phyloP scores from a whole-genome alignment of 2,329 filamentous ascomycete species.

The Fusarium metavorans region DNA sequence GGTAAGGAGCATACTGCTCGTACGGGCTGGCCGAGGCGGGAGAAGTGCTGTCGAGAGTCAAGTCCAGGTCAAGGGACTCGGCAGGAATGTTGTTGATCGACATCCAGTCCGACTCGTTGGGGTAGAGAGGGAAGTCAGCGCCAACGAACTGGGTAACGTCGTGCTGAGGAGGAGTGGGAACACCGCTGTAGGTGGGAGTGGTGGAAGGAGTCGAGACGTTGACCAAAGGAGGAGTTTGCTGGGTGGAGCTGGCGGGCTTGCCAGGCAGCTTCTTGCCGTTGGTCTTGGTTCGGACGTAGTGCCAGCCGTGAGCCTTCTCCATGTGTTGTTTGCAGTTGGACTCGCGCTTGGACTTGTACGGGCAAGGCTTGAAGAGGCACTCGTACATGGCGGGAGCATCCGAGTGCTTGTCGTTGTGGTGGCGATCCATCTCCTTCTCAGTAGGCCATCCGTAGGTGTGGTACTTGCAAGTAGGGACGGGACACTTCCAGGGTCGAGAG shows the following conservation, averaged over 20 bases:
- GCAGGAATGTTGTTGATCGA: conserved; percentile 48
- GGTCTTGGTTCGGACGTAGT: conserved; percentile 92
- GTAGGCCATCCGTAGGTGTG: conserved; percentile 92
- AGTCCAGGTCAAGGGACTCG: conserved; percentile 55
- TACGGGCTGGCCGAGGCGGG: conserved; percentile 53
- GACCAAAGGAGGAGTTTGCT: conserved; percentile 70
- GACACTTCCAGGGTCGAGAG: conserved; percentile 95
- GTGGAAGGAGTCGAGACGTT: conserved; percentile 72
- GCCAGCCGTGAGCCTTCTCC: conserved; percentile 95
- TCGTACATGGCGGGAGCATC: conserved; percentile 82
- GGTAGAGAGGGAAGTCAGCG: conserved; percentile 64
- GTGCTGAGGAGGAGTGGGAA: conserved; percentile 70
- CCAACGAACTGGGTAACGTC: conserved; percentile 48
- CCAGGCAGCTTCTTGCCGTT: conserved; percentile 75
- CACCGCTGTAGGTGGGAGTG: conserved; percentile 62
- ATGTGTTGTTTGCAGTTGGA: conserved; percentile 99
- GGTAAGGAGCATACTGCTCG: conserved; percentile 71
- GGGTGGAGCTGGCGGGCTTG: conserved; percentile 60
- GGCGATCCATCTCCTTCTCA: conserved; percentile 96
- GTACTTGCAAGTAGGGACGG: conserved; percentile 86
- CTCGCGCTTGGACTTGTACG: conserved; percentile 94
- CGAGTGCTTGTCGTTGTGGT: conserved; percentile 96
- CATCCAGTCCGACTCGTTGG: conserved; percentile 60
- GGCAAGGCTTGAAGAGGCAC: conserved; percentile 85
- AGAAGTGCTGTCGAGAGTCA: conserved; percentile 53